phyloP scores from a whole-genome alignment of 306 rosid genomes.

The Glycyrrhiza uralensis region DNA sequence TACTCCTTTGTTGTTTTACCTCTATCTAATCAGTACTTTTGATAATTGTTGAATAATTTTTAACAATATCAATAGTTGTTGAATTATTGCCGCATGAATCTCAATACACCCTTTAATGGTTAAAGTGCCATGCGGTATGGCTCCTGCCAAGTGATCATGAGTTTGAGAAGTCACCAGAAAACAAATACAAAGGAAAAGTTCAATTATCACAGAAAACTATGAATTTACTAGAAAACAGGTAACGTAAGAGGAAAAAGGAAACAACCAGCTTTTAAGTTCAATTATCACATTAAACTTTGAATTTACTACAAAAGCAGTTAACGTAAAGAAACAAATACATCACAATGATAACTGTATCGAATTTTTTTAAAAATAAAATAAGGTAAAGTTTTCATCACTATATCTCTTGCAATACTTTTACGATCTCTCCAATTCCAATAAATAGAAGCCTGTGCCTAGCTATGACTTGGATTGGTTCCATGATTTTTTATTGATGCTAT shows the following conservation, averaged over 20 bases:
- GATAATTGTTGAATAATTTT: neutral
- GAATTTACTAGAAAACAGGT: neutral
- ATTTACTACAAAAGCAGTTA: neutral
- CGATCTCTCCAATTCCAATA: constrained; percentile 24
- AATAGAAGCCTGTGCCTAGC: constrained; percentile 26
- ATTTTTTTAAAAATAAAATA: neutral
- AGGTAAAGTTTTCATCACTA: constrained; percentile 15
- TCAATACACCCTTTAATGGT: too few relatives aligned
- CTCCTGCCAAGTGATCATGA: neutral
- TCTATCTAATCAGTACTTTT: neutral
- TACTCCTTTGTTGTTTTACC: too few relatives aligned
- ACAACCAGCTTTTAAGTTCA: neutral
- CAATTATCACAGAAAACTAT: neutral
- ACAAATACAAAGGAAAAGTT: neutral
- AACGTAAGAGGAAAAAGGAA: neutral
- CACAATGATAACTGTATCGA: neutral
- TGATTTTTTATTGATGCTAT: constrained; percentile 34
- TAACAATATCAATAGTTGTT: neutral
- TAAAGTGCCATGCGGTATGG: too few relatives aligned
- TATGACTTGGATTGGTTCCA: constrained; percentile 2
- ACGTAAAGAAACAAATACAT: neutral
- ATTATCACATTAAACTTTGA: neutral
- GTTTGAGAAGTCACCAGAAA: neutral
- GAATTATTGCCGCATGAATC: too few relatives aligned
- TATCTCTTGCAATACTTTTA: neutral